Base-by-base conservation (phyloP, 176 grass and related monocot genomes). In the Bothriochloa decipiens region DNA sequence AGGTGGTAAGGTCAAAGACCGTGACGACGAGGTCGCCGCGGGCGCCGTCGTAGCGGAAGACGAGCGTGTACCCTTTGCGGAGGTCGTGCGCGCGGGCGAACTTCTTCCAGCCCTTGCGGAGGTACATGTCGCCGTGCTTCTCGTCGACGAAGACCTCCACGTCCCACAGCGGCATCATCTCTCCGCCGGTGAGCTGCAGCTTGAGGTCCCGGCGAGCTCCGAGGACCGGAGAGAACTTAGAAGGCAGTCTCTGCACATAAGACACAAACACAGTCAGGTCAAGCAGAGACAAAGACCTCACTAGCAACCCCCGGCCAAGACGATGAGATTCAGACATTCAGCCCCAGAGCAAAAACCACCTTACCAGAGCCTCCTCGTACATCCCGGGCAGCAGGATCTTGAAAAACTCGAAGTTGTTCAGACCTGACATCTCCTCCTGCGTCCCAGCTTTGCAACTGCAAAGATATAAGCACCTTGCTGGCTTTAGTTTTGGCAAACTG, bases 331-430 rank as follows among this genome's bases (percentile, higher is more conserved):
- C 49, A 41, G 50, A 11, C 5, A 29, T 41, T 28, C 49, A 41
- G 50, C 28, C 5, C 7, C 3, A 16, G 36, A 57, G 35, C 25
- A 29, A 64, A 63, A 26, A 32, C 2, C 7, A 16, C 0, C 9
- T 3, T 75, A 86, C 88, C 71, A 86, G 83, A 25, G 63, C 76
- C 18, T 43, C 69, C 55, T 22, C 33, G 29, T 58, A 33, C 42
- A 70, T 46, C 3, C 65, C 85, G 0, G 85, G 41, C 53, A 86
- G 53, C 5, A 86, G 79, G 65, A 89, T 45, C 53, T 55, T 63
- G 83, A 86, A 89, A 42, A 89, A 89, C 72, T 89, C 83, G 55
- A 82, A 72, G 26, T 65, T 41, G 55, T 33, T 15, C 53, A 15
- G 26, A 14, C 40, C 60, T 33, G 50, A 25, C 65, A 63, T 77